Base-by-base conservation (phyloP, 2,329 filamentous ascomycete genomes). In the Claviceps maximensis region DNA sequence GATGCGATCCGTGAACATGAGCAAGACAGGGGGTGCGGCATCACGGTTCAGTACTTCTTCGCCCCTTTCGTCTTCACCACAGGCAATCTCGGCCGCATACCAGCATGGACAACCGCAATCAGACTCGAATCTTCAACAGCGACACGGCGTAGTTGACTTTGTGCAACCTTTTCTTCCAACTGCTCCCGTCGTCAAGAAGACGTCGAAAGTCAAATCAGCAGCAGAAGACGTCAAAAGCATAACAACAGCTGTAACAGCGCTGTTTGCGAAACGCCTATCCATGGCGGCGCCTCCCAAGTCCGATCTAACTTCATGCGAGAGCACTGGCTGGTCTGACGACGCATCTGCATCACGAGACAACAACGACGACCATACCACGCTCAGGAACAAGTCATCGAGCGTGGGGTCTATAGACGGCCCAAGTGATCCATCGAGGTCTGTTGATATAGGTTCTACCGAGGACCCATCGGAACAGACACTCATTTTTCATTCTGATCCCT, bases 401-500 rank as follows among this genome's bases (percentile, higher is more conserved):
- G 74, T 77, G 1, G 71, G 72, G 3, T 81, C 78, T 0, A 71
- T 76, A 49, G 74, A 70, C 17, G 65, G 65, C 58, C 76, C 77
- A 0, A 78, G 76, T 59, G 77, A 79, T 51, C 65, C 72, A 1
- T 67, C 71, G 4, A 78, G 76, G 55, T 76, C 77, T 4, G 65
- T 74, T 5, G 72, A 70, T 21, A 66, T 69, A 2, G 69, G 69
- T 45, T 64, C 68, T 4, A 66, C 66, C 23, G 71, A 71, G 55
- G 69, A 67, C n/a, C 62, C 69, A 1, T 69, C 72, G 3, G 74
- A 75, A 6, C 69, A 73, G 9, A 75, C 76, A 59, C 60, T 76
- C 17, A 71, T 69, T 2, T 83, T 82, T 62, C 78, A 78, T 53
- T 84, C 80, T 3, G 80, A 84, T 51, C 80, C 80, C 0, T 84